phyloP scores from a whole-genome alignment of 2,329 filamentous ascomycete species.

The Penicillium glabrum region DNA sequence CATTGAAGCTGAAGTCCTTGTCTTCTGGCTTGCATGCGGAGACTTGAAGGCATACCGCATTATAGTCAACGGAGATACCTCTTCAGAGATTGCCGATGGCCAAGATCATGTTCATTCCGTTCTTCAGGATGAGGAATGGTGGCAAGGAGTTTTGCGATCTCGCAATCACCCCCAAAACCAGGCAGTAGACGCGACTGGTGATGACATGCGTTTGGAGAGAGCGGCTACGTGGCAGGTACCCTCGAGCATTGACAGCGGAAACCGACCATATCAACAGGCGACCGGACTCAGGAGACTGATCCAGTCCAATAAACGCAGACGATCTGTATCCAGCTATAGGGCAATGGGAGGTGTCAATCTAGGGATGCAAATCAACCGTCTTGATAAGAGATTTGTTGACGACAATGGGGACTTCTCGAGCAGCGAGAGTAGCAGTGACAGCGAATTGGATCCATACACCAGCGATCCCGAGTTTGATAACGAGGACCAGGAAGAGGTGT shows the following conservation, averaged over 20 bases:
- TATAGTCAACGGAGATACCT: constrained; percentile 69
- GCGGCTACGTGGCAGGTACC: constrained; percentile 53
- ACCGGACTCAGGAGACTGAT: constrained; percentile 63
- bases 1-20: constrained; percentile 75
- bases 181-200: constrained; percentile 15
- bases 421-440: constrained; percentile 46
- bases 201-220: constrained; percentile 33
- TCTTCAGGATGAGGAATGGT: constrained; percentile 75
- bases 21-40: constrained; percentile 79
- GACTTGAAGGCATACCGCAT: constrained; percentile 70
- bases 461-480: constrained; percentile 37
- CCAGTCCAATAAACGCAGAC: constrained; percentile 56
- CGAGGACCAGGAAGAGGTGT: not conserved
- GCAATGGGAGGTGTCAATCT: constrained; percentile 62
- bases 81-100: constrained; percentile 53
- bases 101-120: constrained; percentile 64
- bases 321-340: constrained; percentile 48
- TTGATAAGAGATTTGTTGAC: constrained; percentile 60
- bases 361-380: constrained; percentile 73
- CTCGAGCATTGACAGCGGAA: constrained; percentile 52
- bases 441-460: constrained; percentile 42
- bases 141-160: constrained; percentile 55
- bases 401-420: constrained; percentile 49
- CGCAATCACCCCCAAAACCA: constrained; percentile 14
- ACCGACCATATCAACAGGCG: constrained; percentile 49